Base-by-base conservation (phyloP, 108 stramenopile genomes). In the Skeletonema grethae region DNA sequence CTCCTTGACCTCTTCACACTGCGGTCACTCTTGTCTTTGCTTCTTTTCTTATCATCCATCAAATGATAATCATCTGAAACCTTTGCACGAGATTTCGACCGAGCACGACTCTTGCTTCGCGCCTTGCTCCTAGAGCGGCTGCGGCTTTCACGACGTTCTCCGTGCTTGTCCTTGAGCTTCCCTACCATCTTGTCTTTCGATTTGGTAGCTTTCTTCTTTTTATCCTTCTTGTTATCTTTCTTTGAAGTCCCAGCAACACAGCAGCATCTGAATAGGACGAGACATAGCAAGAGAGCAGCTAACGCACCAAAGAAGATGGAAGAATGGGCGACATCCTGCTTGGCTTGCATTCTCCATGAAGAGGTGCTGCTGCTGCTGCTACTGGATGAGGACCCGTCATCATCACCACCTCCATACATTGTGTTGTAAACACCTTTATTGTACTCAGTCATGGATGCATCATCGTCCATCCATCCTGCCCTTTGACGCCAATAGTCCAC, bases 401-500 rank as follows among this genome's bases (percentile, higher is more conserved):
- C 85, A 63, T 86, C 88, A 43, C 80, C 87, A 22, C 29, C 22
- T 20, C 45, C 29, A 57, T 89, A 91, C 46, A 86, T 87, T 0
- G 83, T 70, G 59, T 85, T 84, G 71, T 87, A 86, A 11, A 87
- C 90, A 22, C 90, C 90, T 24, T 80, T 48, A 65, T 91, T 91
- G 79, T 89, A 91, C 7, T 79, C 69, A 18, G 41, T 64, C 90
- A 91, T 94, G 15, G 87, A 66, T 22, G 38, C 77, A 69, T 95
- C 93, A 76, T 95, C 93, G 60, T 95, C 89, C 46, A 70, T 87
- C 93, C 93, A 95, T 7, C 93, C 93, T 8, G 91, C 89, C 38
- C 79, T 82, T 63, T 87, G 81, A 15, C 84, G 80, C 89, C 90
- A 95, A 65, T 90, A 95, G 34, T 89, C 87, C 10, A 91, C 86